Evolutionary conservation across 495 filamentous ascomycete species (phyloP), one percentile per base, ranked within the genome.

Genomic region (Patellaria atrata): DNA sequence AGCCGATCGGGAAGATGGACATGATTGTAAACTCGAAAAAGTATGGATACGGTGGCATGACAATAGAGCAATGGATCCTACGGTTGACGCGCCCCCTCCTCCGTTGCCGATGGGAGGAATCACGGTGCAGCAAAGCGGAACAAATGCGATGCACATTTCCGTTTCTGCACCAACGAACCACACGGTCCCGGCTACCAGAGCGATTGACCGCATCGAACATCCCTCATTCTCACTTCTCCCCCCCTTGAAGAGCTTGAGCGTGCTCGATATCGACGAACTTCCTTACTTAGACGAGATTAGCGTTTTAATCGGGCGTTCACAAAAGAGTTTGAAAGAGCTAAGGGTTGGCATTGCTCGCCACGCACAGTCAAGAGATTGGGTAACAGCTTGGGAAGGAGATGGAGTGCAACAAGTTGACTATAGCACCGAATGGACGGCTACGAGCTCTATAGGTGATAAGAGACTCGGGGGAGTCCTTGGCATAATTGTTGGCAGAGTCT

Each of bases 31-130:
- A 6, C 57, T 94, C 37, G 77, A 81, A 35, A 72, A 73, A 25
- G 64, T 96, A 17, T 91, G 83, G 79, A 70, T 96, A 19, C 71
- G 86, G 27, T 91, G 84, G 75, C 86, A 94, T 52, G 80, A 93
- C 49, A 93, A 86, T 48, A 66, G 65, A 4, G 6, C 40, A 5
- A 62, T 64, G 4, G 46, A 46, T 12, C 32, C 45, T 9, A 41
- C 47, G 18, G 38, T 46, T 13, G 29, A 45, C 35, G 23, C 50
- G 30, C 40, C 45, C 14, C 38, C 41, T 14, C 43, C 49, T 28
- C 37, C 41, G 8, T n/a, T n/a, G n/a, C n/a, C n/a, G n/a, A n/a
- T n/a, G n/a, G n/a, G n/a, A n/a, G n/a, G n/a, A n/a, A 45, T 38
- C 18, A 41, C 35, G 12, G 32, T 39, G 1, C 42, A 48, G 29